phyloP scores from a whole-genome alignment of 768 basidiomycete genomes.

The Tylopilus subfusipes region DNA sequence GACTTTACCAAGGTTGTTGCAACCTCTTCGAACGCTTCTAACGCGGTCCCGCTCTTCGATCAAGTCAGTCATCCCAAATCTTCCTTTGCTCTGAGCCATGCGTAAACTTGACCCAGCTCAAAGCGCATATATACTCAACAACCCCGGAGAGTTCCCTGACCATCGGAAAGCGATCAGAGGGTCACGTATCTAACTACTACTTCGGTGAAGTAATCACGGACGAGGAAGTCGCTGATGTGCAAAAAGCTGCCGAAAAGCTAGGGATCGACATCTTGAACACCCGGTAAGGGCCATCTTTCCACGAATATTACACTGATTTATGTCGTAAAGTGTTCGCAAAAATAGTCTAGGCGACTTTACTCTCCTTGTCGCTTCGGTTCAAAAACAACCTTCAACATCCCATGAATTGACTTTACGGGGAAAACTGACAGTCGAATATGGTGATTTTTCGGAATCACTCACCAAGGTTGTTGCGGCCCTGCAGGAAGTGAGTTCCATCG shows the following conservation, averaged over 20 bases:
- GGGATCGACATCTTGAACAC: slow-evolving; percentile 80
- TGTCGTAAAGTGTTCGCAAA: slow-evolving; percentile 61
- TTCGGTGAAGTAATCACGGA: slow-evolving; percentile 70
- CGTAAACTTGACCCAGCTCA: slow-evolving; percentile 44
- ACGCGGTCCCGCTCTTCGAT: slow-evolving; percentile 60
- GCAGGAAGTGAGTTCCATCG: slow-evolving; percentile 42
- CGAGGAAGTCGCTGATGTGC: slow-evolving; percentile 73
- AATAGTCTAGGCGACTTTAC: slow-evolving; percentile 58
- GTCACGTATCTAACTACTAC: slow-evolving; percentile 85
- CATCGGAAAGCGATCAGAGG: slow-evolving; percentile 75
- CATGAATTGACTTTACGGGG: slow-evolving; percentile 48
- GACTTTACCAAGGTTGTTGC: slow-evolving; percentile 64
- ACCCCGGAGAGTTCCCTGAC: slow-evolving; percentile 63
- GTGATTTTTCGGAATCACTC: slow-evolving; percentile 65
- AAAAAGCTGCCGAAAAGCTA: slow-evolving; percentile 69
- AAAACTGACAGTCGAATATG: slow-evolving; percentile 65
- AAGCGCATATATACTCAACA: slow-evolving; percentile 68
- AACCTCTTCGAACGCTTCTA: slow-evolving; percentile 54
- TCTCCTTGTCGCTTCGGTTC: slow-evolving; percentile 71
- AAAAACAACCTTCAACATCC: slow-evolving; percentile 35
- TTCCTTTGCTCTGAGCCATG: background rate
- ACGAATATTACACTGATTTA: background rate
- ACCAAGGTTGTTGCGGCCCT: slow-evolving; percentile 53
- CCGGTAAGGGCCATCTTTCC: slow-evolving; percentile 42
- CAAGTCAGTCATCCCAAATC: slow-evolving; percentile 38